Evolutionary conservation across 345 rosid genomes (phyloP).

Genomic region (Dipteronia dyeriana): DNA sequence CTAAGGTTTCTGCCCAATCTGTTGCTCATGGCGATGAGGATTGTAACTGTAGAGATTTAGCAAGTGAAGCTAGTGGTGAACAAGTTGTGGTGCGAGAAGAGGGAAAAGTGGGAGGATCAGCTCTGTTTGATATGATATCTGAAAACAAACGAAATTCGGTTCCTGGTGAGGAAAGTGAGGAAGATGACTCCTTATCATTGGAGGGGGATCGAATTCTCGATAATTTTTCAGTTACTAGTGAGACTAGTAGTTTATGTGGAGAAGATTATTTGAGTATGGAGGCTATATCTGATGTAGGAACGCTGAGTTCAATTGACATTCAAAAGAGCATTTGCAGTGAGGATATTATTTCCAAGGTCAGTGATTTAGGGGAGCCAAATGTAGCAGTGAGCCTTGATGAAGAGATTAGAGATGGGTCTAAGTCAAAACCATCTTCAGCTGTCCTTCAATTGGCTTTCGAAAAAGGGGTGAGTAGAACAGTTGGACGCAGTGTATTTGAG

Average conservation of each 20-base stretch:
- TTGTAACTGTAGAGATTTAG: slow-evolving; percentile 40
- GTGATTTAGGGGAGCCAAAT: slow-evolving; percentile 28
- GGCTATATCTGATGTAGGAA: slow-evolving; percentile 43
- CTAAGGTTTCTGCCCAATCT: slow-evolving; percentile 32
- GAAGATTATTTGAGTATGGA: slow-evolving; percentile 59
- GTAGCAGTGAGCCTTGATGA: slow-evolving; percentile 43
- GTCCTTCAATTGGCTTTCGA: slow-evolving; percentile 47
- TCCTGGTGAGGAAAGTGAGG: slow-evolving; percentile 44
- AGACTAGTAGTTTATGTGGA: slow-evolving; percentile 74
- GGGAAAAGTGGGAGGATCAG: slow-evolving; percentile 24
- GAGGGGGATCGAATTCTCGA: slow-evolving; percentile 62
- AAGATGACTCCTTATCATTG: slow-evolving; percentile 58
- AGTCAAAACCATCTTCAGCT: slow-evolving; percentile 37
- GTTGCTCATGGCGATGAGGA: slow-evolving; percentile 32
- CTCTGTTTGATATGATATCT: slow-evolving; percentile 45
- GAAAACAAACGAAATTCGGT: slow-evolving; percentile 41
- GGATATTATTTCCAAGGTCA: slow-evolving; percentile 42
- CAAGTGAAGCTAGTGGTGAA: slow-evolving; percentile 34
- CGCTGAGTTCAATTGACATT: slow-evolving; percentile 32
- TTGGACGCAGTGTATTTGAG: slow-evolving; percentile 78
- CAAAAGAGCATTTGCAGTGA: slow-evolving; percentile 42
- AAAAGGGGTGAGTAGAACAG: slow-evolving; percentile 31
- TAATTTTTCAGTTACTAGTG: slow-evolving; percentile 61
- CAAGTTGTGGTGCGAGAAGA: slow-evolving; percentile 28
- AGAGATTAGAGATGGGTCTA: slow-evolving; percentile 39